Percentiles rank a stretch among this genome's conserved stretches.
Conservation (phyloP, 345 rosid species). For the Firmiana major region DNA sequence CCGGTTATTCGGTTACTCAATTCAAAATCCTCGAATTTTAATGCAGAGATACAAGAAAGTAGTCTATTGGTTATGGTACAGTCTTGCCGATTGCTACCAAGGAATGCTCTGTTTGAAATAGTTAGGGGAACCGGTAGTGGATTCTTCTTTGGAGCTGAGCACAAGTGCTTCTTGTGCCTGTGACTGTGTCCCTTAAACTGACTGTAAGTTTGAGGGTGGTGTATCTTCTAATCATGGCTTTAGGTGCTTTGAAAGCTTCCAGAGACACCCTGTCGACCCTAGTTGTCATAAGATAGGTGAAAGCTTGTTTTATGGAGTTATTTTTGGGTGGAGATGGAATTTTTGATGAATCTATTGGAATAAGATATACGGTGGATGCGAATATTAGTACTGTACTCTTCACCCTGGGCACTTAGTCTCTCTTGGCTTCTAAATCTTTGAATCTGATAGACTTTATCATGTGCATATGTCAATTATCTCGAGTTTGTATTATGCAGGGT, state of each 20-base stretch:
- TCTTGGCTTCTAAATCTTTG: not conserved
- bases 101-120: not conserved
- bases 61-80: not conserved
- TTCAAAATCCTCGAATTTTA: not conserved
- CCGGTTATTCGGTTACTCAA: not conserved
- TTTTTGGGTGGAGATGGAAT: not conserved
- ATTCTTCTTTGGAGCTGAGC: not conserved
- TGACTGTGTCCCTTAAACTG: not conserved
- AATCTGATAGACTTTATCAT: not conserved
- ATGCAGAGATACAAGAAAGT: not conserved
- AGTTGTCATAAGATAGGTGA: not conserved
- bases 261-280: not conserved
- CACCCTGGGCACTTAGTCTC: not conserved
- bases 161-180: not conserved
- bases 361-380: not conserved
- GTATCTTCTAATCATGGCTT: not conserved
- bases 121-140: not conserved
- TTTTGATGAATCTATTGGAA: not conserved
- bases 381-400: not conserved
- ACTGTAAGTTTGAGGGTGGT: not conserved
- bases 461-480: not conserved
- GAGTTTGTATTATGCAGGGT: conserved; percentile 34
- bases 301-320: not conserved
- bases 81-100: not conserved
- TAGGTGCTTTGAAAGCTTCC: not conserved